phyloP scores from a whole-genome alignment of 805 yeast genomes.

The Starmerella stellata region DNA sequence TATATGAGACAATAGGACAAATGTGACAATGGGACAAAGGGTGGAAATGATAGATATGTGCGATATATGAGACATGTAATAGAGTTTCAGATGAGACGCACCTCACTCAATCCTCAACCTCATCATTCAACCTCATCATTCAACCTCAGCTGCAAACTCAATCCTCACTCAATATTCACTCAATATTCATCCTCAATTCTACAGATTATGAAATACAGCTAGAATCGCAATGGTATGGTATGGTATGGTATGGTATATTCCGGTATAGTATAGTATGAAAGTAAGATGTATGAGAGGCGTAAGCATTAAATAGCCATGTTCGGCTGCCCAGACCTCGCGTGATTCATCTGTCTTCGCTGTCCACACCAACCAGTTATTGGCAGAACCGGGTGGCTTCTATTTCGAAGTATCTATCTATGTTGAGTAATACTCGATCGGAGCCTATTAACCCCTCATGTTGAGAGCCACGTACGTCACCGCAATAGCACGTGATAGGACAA shows the following conservation, averaged over 20 bases:
- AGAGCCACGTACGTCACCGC: too few relatives aligned
- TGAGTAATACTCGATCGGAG: not conserved
- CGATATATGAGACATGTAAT: too few relatives aligned
- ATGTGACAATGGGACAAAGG: not conserved
- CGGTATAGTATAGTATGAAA: not conserved
- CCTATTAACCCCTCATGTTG: too few relatives aligned
- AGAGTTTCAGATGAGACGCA: too few relatives aligned
- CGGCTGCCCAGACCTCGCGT: not conserved
- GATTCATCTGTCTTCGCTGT: slow-evolving; percentile 32
- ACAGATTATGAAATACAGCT: not conserved
- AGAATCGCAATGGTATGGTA: not conserved
- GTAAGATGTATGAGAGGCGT: not conserved
- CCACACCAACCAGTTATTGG: slow-evolving; percentile 26
- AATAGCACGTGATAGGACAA: too few relatives aligned
- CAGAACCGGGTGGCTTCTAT: slow-evolving; percentile 10
- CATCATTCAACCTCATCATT: too few relatives aligned
- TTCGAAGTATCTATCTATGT: slow-evolving; percentile 13
- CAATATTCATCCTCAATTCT: too few relatives aligned
- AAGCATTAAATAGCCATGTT: not conserved
- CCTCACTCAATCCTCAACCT: too few relatives aligned
- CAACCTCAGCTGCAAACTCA: too few relatives aligned
- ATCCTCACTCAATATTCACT: too few relatives aligned
- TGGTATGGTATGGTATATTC: too few relatives aligned
- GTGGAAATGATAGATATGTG: not conserved
- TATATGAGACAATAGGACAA: not conserved